Evolutionary conservation across 2,329 filamentous ascomycete species (phyloP).

Genomic region (Cytospora leucostoma): DNA sequence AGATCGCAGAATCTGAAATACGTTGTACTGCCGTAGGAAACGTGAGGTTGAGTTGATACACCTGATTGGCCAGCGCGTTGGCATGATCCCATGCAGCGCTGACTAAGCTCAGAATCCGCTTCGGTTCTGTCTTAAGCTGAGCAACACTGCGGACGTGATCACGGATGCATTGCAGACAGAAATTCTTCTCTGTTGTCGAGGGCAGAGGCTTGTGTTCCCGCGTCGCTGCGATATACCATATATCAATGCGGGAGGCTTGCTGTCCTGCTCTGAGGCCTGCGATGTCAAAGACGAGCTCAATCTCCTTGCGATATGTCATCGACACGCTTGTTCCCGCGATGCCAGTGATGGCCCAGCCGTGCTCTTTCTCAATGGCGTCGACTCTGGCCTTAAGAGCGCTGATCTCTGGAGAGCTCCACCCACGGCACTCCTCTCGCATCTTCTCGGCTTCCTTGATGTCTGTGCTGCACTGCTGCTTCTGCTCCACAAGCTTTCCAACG

Average conservation of each 20-base stretch:
- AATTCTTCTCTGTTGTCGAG: slow-evolving; percentile 67
- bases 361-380: slow-evolving; percentile 62
- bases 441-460: slow-evolving; percentile 83
- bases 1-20: slow-evolving; percentile 65
- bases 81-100: slow-evolving; percentile 68
- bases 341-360: slow-evolving; percentile 73
- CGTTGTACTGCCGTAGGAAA: slow-evolving; percentile 66
- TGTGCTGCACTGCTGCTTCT: slow-evolving; percentile 68
- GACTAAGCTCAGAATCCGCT: slow-evolving; percentile 60
- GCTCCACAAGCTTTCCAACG: slow-evolving; percentile 62
- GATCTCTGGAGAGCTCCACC: slow-evolving; percentile 85
- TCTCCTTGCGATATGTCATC: slow-evolving; percentile 70
- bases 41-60: slow-evolving; percentile 61
- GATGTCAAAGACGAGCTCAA: slow-evolving; percentile 73
- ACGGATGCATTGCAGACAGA: slow-evolving; percentile 73
- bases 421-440: slow-evolving; percentile 82
- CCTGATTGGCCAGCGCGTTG: slow-evolving; percentile 57
- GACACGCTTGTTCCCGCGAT: slow-evolving; percentile 65
- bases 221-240: slow-evolving; percentile 68
- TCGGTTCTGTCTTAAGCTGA: slow-evolving; percentile 58
- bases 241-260: slow-evolving; percentile 60
- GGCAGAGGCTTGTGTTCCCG: slow-evolving; percentile 55
- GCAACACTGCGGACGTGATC: slow-evolving; percentile 65
- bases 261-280: slow-evolving; percentile 55
- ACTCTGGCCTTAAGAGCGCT: slow-evolving; percentile 72